Conservation (phyloP, 257 asterid genomes). For the Nicotiana obtusifolia region DNA sequence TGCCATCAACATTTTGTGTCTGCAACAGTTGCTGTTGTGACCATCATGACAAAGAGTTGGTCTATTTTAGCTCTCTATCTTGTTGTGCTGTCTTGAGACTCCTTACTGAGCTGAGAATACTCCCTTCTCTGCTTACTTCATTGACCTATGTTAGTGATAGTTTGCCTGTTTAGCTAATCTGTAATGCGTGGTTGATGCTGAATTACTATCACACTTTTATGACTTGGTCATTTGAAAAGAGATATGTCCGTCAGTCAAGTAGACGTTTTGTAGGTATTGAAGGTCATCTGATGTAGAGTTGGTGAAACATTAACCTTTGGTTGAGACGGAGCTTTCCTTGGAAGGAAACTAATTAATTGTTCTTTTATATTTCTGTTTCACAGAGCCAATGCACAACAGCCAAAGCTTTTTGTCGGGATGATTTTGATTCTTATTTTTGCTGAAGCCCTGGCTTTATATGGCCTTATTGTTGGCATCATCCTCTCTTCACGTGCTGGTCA, state of each 20-base stretch:
- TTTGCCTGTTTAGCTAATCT: neutral
- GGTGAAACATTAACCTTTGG: neutral
- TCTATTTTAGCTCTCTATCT: neutral
- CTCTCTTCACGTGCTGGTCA: slow-evolving; percentile 19
- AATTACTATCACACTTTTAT: neutral
- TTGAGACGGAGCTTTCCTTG: neutral
- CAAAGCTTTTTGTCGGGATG: slow-evolving; percentile 18
- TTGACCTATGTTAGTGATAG: neutral
- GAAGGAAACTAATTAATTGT: neutral
- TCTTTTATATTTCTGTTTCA: neutral
- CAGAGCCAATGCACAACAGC: slow-evolving; percentile 22
- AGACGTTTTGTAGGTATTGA: neutral
- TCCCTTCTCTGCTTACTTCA: neutral
- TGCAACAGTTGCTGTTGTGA: neutral
- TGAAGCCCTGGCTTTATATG: slow-evolving; percentile 13
- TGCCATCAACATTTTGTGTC: neutral
- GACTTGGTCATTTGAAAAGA: neutral
- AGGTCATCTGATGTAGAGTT: neutral
- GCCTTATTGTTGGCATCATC: slow-evolving; percentile 18
- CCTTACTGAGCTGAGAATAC: neutral
- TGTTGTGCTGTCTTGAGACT: neutral
- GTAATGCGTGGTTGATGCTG: neutral
- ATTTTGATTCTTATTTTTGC: slow-evolving; percentile 18
- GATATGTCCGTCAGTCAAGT: neutral
- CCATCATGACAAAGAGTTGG: neutral